Evolutionary conservation across 495 filamentous ascomycete species (phyloP).

Genomic region (Trichoderma virens): DNA sequence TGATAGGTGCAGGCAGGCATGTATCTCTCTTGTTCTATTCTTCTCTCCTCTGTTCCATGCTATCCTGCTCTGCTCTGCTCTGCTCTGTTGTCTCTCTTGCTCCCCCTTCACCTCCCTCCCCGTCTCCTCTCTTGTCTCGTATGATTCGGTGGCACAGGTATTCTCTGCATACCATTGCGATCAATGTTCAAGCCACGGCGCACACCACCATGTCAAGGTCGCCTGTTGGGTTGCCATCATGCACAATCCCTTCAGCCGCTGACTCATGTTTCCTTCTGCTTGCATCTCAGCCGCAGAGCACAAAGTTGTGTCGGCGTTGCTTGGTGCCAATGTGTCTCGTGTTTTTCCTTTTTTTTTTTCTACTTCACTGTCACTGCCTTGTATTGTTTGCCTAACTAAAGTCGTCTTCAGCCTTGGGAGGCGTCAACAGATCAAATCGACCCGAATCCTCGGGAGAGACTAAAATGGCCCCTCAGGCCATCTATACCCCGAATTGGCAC

Average conservation of each 20-base stretch:
- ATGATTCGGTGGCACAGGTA: not conserved
- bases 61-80: no score
- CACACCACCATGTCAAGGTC: not conserved
- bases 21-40: not conserved
- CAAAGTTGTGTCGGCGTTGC: not conserved
- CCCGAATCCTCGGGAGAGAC: conserved; percentile 5
- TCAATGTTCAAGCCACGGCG: not conserved
- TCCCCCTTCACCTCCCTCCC: not conserved
- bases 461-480: conserved; percentile 7
- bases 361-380: not conserved
- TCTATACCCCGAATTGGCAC: conserved; percentile 9
- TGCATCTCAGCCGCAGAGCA: not conserved
- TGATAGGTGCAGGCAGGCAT: not conserved
- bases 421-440: conserved; percentile 7
- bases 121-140: not conserved
- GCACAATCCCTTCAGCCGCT: not conserved
- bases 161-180: not conserved
- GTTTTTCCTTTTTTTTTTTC: not conserved
- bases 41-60: not conserved
- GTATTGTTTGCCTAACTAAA: not conserved
- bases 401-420: conserved; percentile 4
- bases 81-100: not conserved
- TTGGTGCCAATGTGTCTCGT: not conserved
- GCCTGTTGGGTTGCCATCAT: not conserved
- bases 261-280: conserved; percentile 2